Evolutionary conservation across 352 stramenopile species (phyloP).

Genomic region (Pythium sukuiense): DNA sequence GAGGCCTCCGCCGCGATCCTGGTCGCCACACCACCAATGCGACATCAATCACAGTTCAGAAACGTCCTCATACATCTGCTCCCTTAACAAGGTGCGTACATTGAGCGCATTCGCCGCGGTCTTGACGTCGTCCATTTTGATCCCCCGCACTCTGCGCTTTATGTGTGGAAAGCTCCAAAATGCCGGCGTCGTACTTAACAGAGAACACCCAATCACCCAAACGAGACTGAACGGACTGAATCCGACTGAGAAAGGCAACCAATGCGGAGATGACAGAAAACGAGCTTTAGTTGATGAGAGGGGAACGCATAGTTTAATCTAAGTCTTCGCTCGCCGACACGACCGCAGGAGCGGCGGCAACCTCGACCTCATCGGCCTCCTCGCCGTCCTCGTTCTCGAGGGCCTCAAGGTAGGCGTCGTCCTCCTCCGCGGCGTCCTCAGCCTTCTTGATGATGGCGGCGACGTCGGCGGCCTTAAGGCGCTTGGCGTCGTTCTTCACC

Average conservation of each 20-base stretch:
- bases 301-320: conserved; percentile 63
- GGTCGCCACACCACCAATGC: not conserved
- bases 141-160: not conserved
- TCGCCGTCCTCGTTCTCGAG: conserved; percentile 72
- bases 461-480: conserved; percentile 65
- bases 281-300: conserved; percentile 15
- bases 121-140: conserved; percentile 47
- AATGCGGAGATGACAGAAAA: not conserved
- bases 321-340: conserved; percentile 67
- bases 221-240: not conserved
- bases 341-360: conserved; percentile 27
- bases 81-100: conserved; percentile 20
- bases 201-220: not conserved
- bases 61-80: no score
- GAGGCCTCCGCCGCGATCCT: conserved; percentile 69
- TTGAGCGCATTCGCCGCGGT: conserved; percentile 43
- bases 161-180: not conserved
- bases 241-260: not conserved
- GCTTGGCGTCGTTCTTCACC: conserved; percentile 72
- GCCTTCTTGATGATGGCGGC: conserved; percentile 81
- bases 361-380: conserved; percentile 33
- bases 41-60: not conserved
- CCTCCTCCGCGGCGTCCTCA: conserved; percentile 81
- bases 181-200: not conserved
- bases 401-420: conserved; percentile 72